A percentile compares a stretch with the other conserved stretches of the same genome.
phyloP scores from a whole-genome alignment of 805 yeast species.

The Nakazawaea wickerhamii region DNA sequence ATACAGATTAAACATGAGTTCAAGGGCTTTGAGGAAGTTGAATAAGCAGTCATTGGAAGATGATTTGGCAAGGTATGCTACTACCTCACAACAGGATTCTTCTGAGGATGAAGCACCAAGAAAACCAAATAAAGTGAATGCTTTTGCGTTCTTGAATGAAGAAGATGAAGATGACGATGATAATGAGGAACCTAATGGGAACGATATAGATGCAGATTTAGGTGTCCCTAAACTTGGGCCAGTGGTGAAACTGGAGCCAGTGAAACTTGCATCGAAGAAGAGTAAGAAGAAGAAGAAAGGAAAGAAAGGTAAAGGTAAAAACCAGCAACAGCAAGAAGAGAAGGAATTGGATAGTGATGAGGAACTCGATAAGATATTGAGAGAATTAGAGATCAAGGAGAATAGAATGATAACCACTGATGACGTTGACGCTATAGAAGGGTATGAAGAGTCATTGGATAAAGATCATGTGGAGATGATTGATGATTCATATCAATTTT shows the following conservation, averaged over 20 bases:
- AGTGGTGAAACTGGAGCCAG: neutral
- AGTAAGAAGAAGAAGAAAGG: slow-evolving; percentile 19
- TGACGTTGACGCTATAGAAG: slow-evolving; percentile 23
- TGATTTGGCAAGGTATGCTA: slow-evolving; percentile 12
- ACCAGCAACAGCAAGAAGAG: slow-evolving; percentile 15
- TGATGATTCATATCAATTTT: slow-evolving; percentile 27
- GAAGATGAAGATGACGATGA: slow-evolving; percentile 25
- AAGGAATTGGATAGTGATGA: slow-evolving; percentile 40
- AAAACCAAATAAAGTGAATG: slow-evolving; percentile 27
- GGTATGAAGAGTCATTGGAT: slow-evolving; percentile 27
- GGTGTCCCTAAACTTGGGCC: slow-evolving; percentile 13
- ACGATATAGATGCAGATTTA: slow-evolving; percentile 24
- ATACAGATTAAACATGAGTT: slow-evolving; percentile 34
- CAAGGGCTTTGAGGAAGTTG: slow-evolving; percentile 41
- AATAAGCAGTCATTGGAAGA: slow-evolving; percentile 28
- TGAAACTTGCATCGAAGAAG: slow-evolving; percentile 15
- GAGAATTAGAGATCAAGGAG: slow-evolving; percentile 31
- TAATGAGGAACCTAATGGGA: slow-evolving; percentile 22
- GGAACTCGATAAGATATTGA: slow-evolving; percentile 52
- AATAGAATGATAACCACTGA: slow-evolving; percentile 16
- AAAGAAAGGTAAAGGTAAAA: slow-evolving; percentile 14
- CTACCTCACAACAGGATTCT: slow-evolving; percentile 12
- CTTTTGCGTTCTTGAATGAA: slow-evolving; percentile 38
- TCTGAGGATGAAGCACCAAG: slow-evolving; percentile 18
- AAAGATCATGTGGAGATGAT: slow-evolving; percentile 27